Base-by-base conservation (phyloP, 2,329 filamentous ascomycete genomes). In the Bisporella sp. region DNA sequence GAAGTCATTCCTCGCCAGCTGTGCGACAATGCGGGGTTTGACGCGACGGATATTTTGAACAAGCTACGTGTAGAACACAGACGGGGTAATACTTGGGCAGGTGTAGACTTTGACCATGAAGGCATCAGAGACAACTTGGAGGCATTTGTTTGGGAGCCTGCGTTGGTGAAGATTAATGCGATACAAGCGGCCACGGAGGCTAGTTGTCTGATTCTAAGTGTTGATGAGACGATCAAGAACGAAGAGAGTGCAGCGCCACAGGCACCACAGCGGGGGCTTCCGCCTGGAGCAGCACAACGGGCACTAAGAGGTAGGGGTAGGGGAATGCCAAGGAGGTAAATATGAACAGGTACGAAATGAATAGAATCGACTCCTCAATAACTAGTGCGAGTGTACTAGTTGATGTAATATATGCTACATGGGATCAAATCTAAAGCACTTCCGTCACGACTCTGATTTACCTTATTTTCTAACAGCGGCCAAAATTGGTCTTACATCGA, bases 221-320 rank as follows among this genome's bases (percentile, higher is more conserved):
- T 99, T 50, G 93, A 99, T 66, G 93, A 99, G 81, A 99, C 93
- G 33, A 97, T 99, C 72, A 90, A 84, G 72, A 99, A 99, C 71
- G 89, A 99, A 75, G 91, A 97, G 75, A 95, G 89, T 64, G 79
- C 84, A 62, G 76, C 82, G 68, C 87, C 91, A 29, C 88, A 95
- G 69, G 89, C 82, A 6, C 92, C 92, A 0, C 79, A 82, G 50
- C 78, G 87, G 69, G 79, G 82, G 21, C 74, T 91, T 59, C 87
- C 87, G 4, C 84, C 85, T 1, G 87, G 87, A 59, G 91, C 92
- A 28, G 91, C 92, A 8, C 92, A 97, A 75, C 78, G 92, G 64
- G 92, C 90, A 41, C 72, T 97, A 59, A 79, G 91, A 56, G 88
- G 87, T 53, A 76, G 89, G 60, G 90, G 91, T 56, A 83, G 89